Evolutionary conservation across 768 basidiomycete genomes (phyloP).

Genomic region (Lentinula boryana): DNA sequence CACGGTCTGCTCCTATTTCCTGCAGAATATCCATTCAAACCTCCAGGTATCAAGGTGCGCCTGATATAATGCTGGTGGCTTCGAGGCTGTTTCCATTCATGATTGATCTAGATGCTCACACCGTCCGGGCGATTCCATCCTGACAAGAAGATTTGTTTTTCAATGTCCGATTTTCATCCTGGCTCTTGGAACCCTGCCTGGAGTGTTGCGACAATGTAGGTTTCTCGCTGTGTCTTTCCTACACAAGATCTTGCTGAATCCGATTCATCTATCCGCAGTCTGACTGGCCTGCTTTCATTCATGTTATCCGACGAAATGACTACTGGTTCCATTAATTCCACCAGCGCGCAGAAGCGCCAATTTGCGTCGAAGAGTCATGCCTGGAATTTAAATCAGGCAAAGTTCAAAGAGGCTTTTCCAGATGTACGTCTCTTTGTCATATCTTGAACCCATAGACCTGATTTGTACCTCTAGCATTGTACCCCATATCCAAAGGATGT

Average conservation of each 20-base stretch:
- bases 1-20: conserved; percentile 92
- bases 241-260: conserved; percentile 6
- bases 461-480: conserved; percentile 54
- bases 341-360: conserved; percentile 68
- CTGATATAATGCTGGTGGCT: neutral
- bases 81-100: conserved; percentile 4
- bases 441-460: neutral
- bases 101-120: conserved; percentile 68
- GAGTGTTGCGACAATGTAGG: conserved; percentile 92
- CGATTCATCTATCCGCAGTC: conserved; percentile 35
- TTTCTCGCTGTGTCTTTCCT: conserved; percentile 11
- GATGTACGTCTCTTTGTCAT: conserved; percentile 51
- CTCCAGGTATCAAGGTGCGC: conserved; percentile 89
- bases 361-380: conserved; percentile 78
- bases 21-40: conserved; percentile 93
- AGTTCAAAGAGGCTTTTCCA: conserved; percentile 85
- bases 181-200: conserved; percentile 96
- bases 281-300: conserved; percentile 90
- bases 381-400: conserved; percentile 76
- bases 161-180: conserved; percentile 95
- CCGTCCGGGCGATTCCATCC: conserved; percentile 88
- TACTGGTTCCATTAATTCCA: conserved; percentile 82
- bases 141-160: conserved; percentile 95
- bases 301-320: conserved; percentile 98
- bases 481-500: conserved; percentile 58